Conservation (phyloP, 371 early-diverging fungal species). For the Mycotypha africana region DNA sequence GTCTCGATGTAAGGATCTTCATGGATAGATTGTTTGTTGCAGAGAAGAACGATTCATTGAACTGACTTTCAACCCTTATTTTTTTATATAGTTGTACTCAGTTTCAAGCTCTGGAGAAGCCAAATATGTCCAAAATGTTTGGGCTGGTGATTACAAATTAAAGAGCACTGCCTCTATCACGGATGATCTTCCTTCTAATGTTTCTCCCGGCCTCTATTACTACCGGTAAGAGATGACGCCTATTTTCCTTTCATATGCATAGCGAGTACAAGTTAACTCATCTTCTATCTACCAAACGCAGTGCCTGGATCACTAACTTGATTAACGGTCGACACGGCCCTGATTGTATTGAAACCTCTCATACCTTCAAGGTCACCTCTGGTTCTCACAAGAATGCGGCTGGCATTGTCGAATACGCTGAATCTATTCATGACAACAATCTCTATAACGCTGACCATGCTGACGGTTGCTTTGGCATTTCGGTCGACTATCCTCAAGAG, state of each 20-base stretch:
- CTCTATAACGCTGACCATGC: conserved; percentile 25
- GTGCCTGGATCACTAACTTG: conserved; percentile 45
- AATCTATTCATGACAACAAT: conserved; percentile 26
- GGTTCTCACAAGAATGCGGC: conserved; percentile 52
- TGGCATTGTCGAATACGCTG: conserved; percentile 43
- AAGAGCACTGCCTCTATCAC: conserved; percentile 27
- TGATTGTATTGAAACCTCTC: conserved; percentile 47
- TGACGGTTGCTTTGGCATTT: conserved; percentile 41
- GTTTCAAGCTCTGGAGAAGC: conserved; percentile 27
- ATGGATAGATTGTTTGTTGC: no score
- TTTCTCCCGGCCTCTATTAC: conserved; percentile 40
- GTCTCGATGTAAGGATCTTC: conserved; percentile 46
- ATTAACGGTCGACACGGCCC: conserved; percentile 38
- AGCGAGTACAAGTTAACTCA: not conserved
- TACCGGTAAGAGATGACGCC: conserved; percentile 35
- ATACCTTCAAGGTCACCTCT: conserved; percentile 56
- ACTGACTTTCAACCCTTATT: no score
- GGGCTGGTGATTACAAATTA: conserved; percentile 31
- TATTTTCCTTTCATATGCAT: no score
- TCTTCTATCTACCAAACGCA: conserved; percentile 3
- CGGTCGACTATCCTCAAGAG: conserved; percentile 25
- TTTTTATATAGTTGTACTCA: conserved; percentile 29
- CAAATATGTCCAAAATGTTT: conserved; percentile 39
- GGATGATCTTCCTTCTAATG: conserved; percentile 22
- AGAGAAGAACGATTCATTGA: no score